Percentiles rank a stretch among this genome's conserved stretches.
phyloP scores from a whole-genome alignment of 495 filamentous ascomycete genomes.

The Evernia prunastri region DNA sequence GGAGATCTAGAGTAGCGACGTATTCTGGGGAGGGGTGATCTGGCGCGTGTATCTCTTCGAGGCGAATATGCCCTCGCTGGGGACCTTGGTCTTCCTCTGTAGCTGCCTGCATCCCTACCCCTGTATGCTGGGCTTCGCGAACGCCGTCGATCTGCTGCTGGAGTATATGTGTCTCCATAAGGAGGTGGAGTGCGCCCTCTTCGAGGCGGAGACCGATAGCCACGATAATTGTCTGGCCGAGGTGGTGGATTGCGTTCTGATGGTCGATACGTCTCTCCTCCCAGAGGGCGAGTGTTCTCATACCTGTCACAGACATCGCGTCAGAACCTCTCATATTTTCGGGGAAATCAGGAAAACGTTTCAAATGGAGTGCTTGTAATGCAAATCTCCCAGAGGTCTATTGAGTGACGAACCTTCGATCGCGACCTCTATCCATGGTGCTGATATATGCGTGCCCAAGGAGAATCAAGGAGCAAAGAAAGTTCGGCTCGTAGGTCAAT shows the following conservation, averaged over 20 bases:
- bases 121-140: conserved; percentile 43
- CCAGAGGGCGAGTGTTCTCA: conserved; percentile 37
- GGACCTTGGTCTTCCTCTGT: conserved; percentile 37
- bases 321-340: conserved; percentile 7
- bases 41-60: conserved; percentile 40
- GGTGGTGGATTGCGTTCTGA: conserved; percentile 35
- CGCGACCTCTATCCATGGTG: conserved; percentile 45
- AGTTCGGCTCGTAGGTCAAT: neutral
- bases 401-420: conserved; percentile 37
- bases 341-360: neutral
- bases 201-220: conserved; percentile 32
- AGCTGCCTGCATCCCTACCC: conserved; percentile 33
- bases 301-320: conserved; percentile 32
- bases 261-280: conserved; percentile 51
- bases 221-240: conserved; percentile 37
- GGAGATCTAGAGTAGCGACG: conserved; percentile 44
- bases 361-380: neutral
- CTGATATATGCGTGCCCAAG: neutral
- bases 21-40: conserved; percentile 35
- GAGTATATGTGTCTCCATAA: conserved; percentile 45
- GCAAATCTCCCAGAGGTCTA: neutral
- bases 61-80: conserved; percentile 42
- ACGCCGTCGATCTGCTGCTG: conserved; percentile 41
- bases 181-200: conserved; percentile 26
- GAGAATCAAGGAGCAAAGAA: neutral